Evolutionary conservation across 495 filamentous ascomycete species (phyloP), one percentile per base, ranked within the genome.

Genomic region (Cudoniella acicularis): DNA sequence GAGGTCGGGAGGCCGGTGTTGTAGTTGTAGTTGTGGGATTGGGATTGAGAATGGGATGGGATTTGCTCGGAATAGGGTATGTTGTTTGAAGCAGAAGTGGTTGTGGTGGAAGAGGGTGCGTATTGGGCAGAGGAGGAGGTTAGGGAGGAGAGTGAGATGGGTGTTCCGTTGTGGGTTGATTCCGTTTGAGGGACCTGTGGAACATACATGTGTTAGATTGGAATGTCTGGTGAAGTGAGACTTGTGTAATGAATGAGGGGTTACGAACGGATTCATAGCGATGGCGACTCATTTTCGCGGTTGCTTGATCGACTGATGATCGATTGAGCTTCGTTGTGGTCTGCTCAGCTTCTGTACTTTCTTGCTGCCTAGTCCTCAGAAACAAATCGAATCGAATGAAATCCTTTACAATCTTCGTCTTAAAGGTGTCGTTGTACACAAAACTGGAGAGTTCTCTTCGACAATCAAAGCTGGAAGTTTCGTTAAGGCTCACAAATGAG

Each of bases 1-100:
- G 54, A 57, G 54, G 10, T 49, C 16, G 54, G 54, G 23, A 49
- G 24, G 16, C 43, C 54, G 25, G 22, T 30, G 54, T 57, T 57
- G 23, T 23, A 57, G 43, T 57, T 49, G 54, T 56, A 56, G 36
- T n/a, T 17, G 6, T n/a, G 20, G 43, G 43, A n/a, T 17, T 6
- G 20, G 43, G 43, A 21, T 10, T 23, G 20, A 24, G 20, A 6
- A 20, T 8, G 48, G 20, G 30, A 13, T 6, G 30, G 30, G n/a
- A 6, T 24, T 52, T 17, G 30, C 13, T 36, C 30, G 13, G 30
- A 4, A 13, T 36, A 36, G 30, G 30, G n/a, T n/a, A n/a, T 40
- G 17, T 10, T n/a, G 24, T 4, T 20, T 27, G 10, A 26, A 20
- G 13, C 42, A 17, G 52, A 42, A 36, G 4, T 4, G 30, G 30